Conservation (phyloP, 2,329 filamentous ascomycete species). For the Apiospora hydei region DNA sequence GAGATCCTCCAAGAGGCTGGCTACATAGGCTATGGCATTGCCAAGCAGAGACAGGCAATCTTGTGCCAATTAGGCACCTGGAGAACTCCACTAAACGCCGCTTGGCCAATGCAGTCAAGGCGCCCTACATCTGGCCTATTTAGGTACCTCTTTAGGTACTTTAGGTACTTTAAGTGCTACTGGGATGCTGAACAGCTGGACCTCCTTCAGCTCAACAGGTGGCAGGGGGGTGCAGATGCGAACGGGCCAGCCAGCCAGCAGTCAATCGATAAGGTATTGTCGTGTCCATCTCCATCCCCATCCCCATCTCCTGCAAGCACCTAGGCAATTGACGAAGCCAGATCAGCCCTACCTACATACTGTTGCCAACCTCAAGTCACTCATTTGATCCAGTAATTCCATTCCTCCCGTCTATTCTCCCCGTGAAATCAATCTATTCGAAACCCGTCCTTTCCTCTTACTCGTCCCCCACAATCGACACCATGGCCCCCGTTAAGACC, state of each 20-base stretch:
- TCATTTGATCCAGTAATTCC: slow-evolving; percentile 8
- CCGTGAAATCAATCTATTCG: neutral
- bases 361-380: slow-evolving; percentile 10
- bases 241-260: neutral
- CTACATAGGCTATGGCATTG: no score
- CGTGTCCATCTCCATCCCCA: slow-evolving; percentile 3
- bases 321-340: slow-evolving; percentile 1
- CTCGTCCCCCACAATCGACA: slow-evolving; percentile 25
- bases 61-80: no score
- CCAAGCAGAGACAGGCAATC: no score
- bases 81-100: no score
- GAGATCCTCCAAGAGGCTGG: no score
- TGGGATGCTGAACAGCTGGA: no score
- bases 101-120: no score
- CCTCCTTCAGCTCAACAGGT: neutral
- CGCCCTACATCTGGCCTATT: no score
- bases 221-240: no score
- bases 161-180: no score
- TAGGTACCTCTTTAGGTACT: no score
- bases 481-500: slow-evolving; percentile 57
- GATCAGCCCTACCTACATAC: neutral
- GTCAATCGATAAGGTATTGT: neutral
- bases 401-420: neutral
- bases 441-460: neutral
- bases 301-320: slow-evolving; percentile 2